These are phyloP conservation scores for Wickerhamiella hasegawae DNA, from an alignment of 805 yeast genomes.

Conservation along the genomic window DNA sequence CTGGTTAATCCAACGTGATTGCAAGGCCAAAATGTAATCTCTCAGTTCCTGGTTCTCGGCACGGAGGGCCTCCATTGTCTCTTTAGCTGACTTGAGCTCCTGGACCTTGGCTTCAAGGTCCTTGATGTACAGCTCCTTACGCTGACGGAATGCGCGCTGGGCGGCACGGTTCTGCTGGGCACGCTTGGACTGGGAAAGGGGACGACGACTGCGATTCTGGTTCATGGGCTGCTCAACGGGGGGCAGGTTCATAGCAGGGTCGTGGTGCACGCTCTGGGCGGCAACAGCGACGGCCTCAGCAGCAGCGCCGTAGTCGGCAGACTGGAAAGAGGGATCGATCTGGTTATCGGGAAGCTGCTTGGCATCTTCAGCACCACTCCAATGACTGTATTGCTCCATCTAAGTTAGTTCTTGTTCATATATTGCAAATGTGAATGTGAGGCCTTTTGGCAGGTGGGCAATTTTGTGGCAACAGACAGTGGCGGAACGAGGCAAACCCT, in stretches of 20 bases:
- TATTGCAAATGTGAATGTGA: too few relatives aligned
- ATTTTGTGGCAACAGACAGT: too few relatives aligned
- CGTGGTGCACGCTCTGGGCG: slow-evolving; percentile 17
- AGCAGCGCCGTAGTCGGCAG: slow-evolving; percentile 18
- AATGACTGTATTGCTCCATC: slow-evolving; percentile 17
- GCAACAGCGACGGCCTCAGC: slow-evolving; percentile 20
- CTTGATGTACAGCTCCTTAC: slow-evolving; percentile 67
- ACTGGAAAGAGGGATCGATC: slow-evolving; percentile 18
- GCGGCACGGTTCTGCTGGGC: slow-evolving; percentile 89
- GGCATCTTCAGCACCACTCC: slow-evolving; percentile 15
- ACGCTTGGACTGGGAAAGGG: slow-evolving; percentile 53
- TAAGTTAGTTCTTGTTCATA: too few relatives aligned
- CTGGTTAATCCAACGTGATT: slow-evolving; percentile 45
- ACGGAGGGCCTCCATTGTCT: slow-evolving; percentile 48
- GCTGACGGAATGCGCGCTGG: slow-evolving; percentile 76
- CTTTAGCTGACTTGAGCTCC: slow-evolving; percentile 45
- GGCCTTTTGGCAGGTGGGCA: too few relatives aligned
- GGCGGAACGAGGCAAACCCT: neutral
- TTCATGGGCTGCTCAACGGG: slow-evolving; percentile 19
- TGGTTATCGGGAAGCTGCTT: slow-evolving; percentile 17
- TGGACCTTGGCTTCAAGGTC: slow-evolving; percentile 60
- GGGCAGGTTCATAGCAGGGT: slow-evolving; percentile 14
- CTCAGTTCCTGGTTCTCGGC: slow-evolving; percentile 57
- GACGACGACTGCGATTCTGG: slow-evolving; percentile 22
- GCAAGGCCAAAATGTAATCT: slow-evolving; percentile 55